phyloP scores from a whole-genome alignment of 345 rosid species.

The Geranium rotundifolium region DNA sequence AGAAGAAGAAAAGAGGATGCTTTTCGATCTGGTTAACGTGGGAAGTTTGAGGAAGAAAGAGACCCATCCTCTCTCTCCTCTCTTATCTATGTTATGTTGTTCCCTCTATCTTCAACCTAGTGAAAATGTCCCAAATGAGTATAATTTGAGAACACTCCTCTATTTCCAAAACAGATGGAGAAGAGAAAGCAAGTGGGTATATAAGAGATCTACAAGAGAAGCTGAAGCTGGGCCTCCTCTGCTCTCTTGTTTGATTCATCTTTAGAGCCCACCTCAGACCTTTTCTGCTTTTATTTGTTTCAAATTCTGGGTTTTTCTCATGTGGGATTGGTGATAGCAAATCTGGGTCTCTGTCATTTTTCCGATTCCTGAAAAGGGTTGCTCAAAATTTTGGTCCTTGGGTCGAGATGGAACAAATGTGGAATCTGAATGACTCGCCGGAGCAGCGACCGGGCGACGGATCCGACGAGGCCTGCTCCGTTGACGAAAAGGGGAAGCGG shows the following conservation, averaged over 20 bases:
- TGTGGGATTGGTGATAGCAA: too few relatives aligned
- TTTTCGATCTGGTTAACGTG: conserved; percentile 79
- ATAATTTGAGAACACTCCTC: too few relatives aligned
- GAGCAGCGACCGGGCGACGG: conserved; percentile 33
- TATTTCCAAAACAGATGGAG: too few relatives aligned
- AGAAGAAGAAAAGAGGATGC: conserved; percentile 17
- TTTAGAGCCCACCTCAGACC: too few relatives aligned
- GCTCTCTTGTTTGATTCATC: background rate
- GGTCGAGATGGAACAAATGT: conserved; percentile 26
- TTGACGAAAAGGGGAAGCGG: conserved; percentile 54
- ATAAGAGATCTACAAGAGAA: conserved; percentile 26
- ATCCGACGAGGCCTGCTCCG: conserved; percentile 23
- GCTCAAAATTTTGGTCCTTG: background rate
- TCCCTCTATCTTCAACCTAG: too few relatives aligned
- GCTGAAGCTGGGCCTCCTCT: conserved; percentile 22
- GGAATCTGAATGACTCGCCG: conserved; percentile 75
- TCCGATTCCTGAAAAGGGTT: background rate
- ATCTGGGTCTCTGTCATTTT: background rate
- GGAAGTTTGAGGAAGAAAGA: conserved; percentile 38
- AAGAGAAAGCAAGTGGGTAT: conserved; percentile 32
- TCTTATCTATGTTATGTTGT: too few relatives aligned
- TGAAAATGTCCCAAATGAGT: too few relatives aligned
- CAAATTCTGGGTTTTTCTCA: too few relatives aligned
- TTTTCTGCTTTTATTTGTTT: too few relatives aligned
- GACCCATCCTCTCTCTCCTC: conserved; percentile 19